Percentiles rank a stretch among this genome's conserved stretches.
Conservation (phyloP, 1,139 yeast species). For the Sugiyamaella pinicola region DNA sequence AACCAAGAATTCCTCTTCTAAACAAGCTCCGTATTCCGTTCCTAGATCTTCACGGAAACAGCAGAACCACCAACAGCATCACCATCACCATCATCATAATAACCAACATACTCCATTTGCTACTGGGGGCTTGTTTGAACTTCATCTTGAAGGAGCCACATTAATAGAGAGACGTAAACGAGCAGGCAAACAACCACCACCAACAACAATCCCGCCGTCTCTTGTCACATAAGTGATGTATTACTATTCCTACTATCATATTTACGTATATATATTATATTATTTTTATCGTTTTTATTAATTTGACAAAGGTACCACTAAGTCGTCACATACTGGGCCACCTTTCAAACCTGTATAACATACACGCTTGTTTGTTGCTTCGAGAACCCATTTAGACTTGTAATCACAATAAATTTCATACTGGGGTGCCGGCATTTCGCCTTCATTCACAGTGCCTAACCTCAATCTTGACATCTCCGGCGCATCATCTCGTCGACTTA, state of each 20-base stretch:
- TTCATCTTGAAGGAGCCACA: slow-evolving; percentile 77
- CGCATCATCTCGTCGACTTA: slow-evolving; percentile 7
- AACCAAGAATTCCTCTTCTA: slow-evolving; percentile 18
- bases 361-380: not conserved
- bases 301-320: too few relatives aligned
- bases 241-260: not conserved
- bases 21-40: slow-evolving; percentile 23
- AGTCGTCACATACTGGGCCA: not conserved
- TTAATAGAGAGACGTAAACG: slow-evolving; percentile 60
- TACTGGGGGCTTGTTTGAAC: slow-evolving; percentile 54
- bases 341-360: not conserved
- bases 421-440: slow-evolving; percentile 4
- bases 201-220: slow-evolving; percentile 13
- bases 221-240: slow-evolving; percentile 2
- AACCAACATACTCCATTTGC: slow-evolving; percentile 4
- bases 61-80: not conserved
- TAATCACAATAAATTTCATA: slow-evolving; percentile 7
- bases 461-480: slow-evolving; percentile 2
- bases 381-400: slow-evolving; percentile 4
- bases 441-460: slow-evolving; percentile 18
- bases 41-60: slow-evolving; percentile 22
- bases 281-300: not conserved
- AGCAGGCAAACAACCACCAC: slow-evolving; percentile 14
- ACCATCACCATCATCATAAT: not conserved
- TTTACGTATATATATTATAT: slow-evolving; percentile 2